Evolutionary conservation across 345 rosid species (phyloP), one percentile per base, ranked within the genome.

Genomic region (Hibiscus mutabilis): DNA sequence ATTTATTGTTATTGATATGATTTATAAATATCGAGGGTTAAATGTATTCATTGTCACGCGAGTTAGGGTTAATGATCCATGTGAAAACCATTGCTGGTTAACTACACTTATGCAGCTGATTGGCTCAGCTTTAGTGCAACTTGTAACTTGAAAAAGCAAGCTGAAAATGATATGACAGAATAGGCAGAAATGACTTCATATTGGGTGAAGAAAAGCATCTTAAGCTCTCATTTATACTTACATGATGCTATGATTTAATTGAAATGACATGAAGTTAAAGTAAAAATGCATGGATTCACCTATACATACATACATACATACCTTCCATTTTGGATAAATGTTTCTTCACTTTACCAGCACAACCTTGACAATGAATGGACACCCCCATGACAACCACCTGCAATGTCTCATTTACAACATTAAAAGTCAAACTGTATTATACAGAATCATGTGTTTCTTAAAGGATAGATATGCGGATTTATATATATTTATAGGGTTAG

Each of bases 321-420:
- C 93, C 93, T 82, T 86, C 93, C 93, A 88, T 88, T 77, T 84
- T 88, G 31, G 89, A 84, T 40, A 88, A 53, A 73, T 86, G 89
- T 73, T 83, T 88, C 85, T 86, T 88, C 44, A 88, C 81, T 77
- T 86, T 86, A 5, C 85, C 85, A 47, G 89, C 93, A 60, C 93
- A 88, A 14, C 93, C 93, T 79, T 88, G 89, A 63, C 93, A 88
- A 78, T 88, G 89, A 70, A 88, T 75, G 24, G 90, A 79, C 42
- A 88, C 93, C 69, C 87, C 18, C 90, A 88, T 84, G 3, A 86
- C 89, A 31, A 88, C 89, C 31, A 86, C 90, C 93, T 88, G 82
- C 60, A 66, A 47, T 13, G 1, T 47, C 22, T 27, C 3, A 3
- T 24, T 40, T 35, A 35, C 10, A 35, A 33, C 35, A 33, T 33